Evolutionary conservation across 495 filamentous ascomycete genomes (phyloP).

Genomic region (Hypoxylon rickii): DNA sequence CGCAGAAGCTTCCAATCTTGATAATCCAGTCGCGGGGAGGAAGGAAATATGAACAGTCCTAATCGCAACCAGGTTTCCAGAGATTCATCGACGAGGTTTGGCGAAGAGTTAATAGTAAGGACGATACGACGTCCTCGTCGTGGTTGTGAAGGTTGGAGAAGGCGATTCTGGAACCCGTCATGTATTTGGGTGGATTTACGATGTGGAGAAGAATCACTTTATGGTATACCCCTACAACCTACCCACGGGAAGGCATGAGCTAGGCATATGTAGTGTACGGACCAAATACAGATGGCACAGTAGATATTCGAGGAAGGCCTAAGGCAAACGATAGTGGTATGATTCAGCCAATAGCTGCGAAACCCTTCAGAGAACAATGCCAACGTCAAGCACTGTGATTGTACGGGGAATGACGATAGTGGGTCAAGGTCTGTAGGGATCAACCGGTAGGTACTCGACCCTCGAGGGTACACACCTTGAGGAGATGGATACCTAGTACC

Average conservation of each 20-base stretch:
- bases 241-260: conserved; percentile 33
- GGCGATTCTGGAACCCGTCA: conserved; percentile 29
- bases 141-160: conserved; percentile 25
- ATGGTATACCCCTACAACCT: conserved; percentile 30
- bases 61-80: conserved; percentile 16
- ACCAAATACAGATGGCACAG: conserved; percentile 31
- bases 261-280: conserved; percentile 33
- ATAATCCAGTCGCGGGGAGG: conserved; percentile 22
- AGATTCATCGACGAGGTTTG: conserved; percentile 16
- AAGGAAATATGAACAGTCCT: conserved; percentile 12
- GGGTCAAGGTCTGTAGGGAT: conserved; percentile 34
- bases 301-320: conserved; percentile 26
- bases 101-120: conserved; percentile 17
- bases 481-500: conserved; percentile 23
- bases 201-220: conserved; percentile 35
- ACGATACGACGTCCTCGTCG: conserved; percentile 27
- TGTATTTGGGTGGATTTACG: conserved; percentile 36
- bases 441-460: conserved; percentile 36
- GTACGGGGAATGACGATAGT: conserved; percentile 37
- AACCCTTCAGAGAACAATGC: conserved; percentile 29
- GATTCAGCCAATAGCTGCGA: conserved; percentile 34
- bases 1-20: conserved; percentile 24
- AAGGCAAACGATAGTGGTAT: conserved; percentile 33
- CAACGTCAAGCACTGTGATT: conserved; percentile 36
- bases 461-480: conserved; percentile 30